phyloP scores from a whole-genome alignment of 495 filamentous ascomycete species.

The Trichoderma erinaceum region DNA sequence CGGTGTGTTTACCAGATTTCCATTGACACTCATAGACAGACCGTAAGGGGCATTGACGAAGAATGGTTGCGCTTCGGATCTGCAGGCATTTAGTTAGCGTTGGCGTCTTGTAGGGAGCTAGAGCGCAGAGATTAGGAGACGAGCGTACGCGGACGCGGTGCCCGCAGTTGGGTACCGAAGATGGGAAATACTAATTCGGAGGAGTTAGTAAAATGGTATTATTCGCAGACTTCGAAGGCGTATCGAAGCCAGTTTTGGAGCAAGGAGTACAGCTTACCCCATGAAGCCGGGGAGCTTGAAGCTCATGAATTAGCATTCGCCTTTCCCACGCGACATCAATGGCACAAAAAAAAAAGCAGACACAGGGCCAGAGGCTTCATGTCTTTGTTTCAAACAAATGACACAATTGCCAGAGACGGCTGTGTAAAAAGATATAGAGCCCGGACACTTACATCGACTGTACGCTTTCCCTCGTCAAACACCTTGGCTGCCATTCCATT shows the following conservation, averaged over 20 bases:
- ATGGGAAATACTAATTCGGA: constrained; percentile 61
- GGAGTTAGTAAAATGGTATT: constrained; percentile 44
- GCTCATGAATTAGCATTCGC: too few species aligned
- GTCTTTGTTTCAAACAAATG: too few species aligned
- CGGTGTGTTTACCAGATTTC: constrained; percentile 90
- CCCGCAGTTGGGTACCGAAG: constrained; percentile 89
- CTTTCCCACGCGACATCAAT: too few species aligned
- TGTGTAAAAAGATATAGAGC: constrained; percentile 32
- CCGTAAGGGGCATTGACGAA: constrained; percentile 93
- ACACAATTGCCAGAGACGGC: too few species aligned
- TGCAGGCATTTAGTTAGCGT: constrained; percentile 23
- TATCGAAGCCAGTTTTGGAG: too few species aligned
- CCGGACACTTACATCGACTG: constrained; percentile 59
- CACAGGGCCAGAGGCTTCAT: too few species aligned
- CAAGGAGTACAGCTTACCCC: too few species aligned
- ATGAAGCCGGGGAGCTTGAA: too few species aligned
- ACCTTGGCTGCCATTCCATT: constrained; percentile 89
- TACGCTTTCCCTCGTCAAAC: constrained; percentile 55
- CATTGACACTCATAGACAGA: constrained; percentile 59
- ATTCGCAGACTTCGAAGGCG: too few species aligned
- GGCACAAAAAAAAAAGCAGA: too few species aligned
- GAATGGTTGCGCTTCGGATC: constrained; percentile 78
- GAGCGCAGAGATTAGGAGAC: constrained; percentile 12
- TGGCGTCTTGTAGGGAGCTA: background rate
- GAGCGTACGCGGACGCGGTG: constrained; percentile 54